A percentile compares a stretch with the other conserved stretches of the same genome.
Conservation (phyloP, 176 grass and related monocot species). For the Panicum miliaceum region DNA sequence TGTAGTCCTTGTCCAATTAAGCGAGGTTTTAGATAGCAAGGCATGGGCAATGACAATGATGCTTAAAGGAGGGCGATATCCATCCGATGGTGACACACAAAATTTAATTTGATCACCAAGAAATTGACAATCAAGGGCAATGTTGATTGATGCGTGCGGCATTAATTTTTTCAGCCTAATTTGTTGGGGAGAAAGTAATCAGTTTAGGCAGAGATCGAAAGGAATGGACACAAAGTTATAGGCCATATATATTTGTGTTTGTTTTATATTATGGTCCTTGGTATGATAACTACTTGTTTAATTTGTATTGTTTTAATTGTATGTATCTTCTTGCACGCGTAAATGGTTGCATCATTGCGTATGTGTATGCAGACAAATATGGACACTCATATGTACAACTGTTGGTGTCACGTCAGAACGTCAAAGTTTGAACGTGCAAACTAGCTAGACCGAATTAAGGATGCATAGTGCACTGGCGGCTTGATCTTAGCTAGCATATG, state of each 20-base stretch:
- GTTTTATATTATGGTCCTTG: slow-evolving; percentile 4
- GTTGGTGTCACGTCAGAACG: slow-evolving; percentile 23
- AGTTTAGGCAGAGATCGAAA: not conserved
- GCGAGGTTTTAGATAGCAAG: slow-evolving; percentile 32
- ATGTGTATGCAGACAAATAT: slow-evolving; percentile 17
- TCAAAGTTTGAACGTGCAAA: slow-evolving; percentile 38
- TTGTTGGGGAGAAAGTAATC: not conserved
- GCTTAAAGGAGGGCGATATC: slow-evolving; percentile 35
- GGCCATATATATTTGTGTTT: not conserved
- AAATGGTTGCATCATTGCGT: slow-evolving; percentile 3
- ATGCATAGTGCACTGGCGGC: slow-evolving; percentile 19
- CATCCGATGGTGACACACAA: slow-evolving; percentile 31
- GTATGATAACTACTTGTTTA: slow-evolving; percentile 35
- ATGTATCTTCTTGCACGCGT: slow-evolving; percentile 9
- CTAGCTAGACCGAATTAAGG: slow-evolving; percentile 31
- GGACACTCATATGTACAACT: slow-evolving; percentile 19
- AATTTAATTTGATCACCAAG: slow-evolving; percentile 40
- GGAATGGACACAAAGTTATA: not conserved
- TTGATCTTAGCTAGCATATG: slow-evolving; percentile 24
- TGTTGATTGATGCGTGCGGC: slow-evolving; percentile 4
- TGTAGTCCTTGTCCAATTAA: slow-evolving; percentile 13
- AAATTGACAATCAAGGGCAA: slow-evolving; percentile 35
- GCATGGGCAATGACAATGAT: slow-evolving; percentile 64
- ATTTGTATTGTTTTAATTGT: slow-evolving; percentile 24
- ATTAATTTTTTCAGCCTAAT: slow-evolving; percentile 28